Evolutionary conservation across 1,139 yeast genomes (phyloP), one percentile per base, ranked within the genome.

Genomic region (Meyerozyma smithsonii): DNA sequence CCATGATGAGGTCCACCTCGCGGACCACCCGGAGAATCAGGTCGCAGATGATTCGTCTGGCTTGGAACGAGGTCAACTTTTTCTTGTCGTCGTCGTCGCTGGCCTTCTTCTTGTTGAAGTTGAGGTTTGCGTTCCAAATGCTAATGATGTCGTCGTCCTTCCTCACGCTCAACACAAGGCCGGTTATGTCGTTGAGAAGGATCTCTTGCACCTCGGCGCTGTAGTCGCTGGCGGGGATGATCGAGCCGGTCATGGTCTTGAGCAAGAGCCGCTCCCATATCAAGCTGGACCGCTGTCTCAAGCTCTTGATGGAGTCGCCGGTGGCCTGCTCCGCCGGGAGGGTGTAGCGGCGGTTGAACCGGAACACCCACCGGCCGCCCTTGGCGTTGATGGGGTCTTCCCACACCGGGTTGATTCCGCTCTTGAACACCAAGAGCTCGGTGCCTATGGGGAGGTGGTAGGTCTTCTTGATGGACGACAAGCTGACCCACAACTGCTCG

Each of bases 351-450:
- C 72, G 63, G 46, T 57, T 59, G 52, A 79, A 69, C 44, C 81
- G 66, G 49, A 78, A 72, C 28, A 76, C 74, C 86, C 86, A 81
- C 50, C 84, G 68, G 3, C 88, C 88, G 32, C 87, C 87, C 40
- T 69, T 64, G 36, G 72, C 60, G 53, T 81, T 81, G 41, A 71
- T 65, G 2, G 86, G 84, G 52, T 81, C 87, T 55, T 81, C 87
- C 85, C 87, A 81, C 42, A 79, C 77, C 15, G 88, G 88, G 51
- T 75, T 76, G 35, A 81, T 74, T 2, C 85, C 85, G 36, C 75
- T 66, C 49, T 79, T 77, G 60, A 82, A 81, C 12, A 81, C 58
- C 45, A 79, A 77, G 46, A 76, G 68, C 54, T 80, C 85, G 32
- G 81, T 69, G 20, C 83, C 82, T 42, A 67, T 64, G 14, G 74